These are phyloP conservation scores for Blastocystis hominis DNA, from an alignment of 352 stramenopile species.

Conservation along the genomic window DNA sequence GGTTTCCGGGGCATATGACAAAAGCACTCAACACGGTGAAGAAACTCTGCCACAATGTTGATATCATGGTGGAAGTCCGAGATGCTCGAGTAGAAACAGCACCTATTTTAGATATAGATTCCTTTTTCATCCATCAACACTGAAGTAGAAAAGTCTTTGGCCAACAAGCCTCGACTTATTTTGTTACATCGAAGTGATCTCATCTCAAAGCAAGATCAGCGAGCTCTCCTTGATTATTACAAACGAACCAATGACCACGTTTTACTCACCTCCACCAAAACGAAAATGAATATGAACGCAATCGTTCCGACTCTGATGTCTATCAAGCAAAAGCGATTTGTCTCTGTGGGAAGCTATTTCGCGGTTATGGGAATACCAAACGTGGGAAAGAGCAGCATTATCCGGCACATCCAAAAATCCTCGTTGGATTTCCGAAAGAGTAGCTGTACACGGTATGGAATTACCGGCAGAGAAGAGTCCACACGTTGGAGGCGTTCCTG, in stretches of 20 bases:
- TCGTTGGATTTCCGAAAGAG: neutral
- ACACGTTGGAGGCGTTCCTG: slow-evolving; percentile 71
- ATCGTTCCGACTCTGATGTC: slow-evolving; percentile 23
- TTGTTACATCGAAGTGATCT: slow-evolving; percentile 36
- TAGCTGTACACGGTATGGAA: neutral
- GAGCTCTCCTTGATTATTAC: neutral
- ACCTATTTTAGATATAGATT: neutral
- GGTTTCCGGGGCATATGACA: slow-evolving; percentile 57
- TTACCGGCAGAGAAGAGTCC: slow-evolving; percentile 66
- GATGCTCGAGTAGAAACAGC: neutral
- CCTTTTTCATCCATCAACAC: slow-evolving; percentile 23
- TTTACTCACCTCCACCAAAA: slow-evolving; percentile 22
- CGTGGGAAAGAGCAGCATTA: slow-evolving; percentile 78
- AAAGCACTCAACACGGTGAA: slow-evolving; percentile 52
- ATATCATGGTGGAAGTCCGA: slow-evolving; percentile 57
- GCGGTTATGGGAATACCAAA: slow-evolving; percentile 75
- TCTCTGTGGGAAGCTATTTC: slow-evolving; percentile 49
- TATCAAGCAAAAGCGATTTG: neutral
- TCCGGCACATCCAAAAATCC: slow-evolving; percentile 60
- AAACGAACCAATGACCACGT: neutral
- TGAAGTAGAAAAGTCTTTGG: slow-evolving; percentile 13
- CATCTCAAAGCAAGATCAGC: slow-evolving; percentile 24
- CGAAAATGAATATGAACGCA: slow-evolving; percentile 29
- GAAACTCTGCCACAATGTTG: slow-evolving; percentile 13
- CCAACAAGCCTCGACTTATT: slow-evolving; percentile 4